phyloP scores from a whole-genome alignment of 495 filamentous ascomycete genomes.

The Mycothermus thermophilus region DNA sequence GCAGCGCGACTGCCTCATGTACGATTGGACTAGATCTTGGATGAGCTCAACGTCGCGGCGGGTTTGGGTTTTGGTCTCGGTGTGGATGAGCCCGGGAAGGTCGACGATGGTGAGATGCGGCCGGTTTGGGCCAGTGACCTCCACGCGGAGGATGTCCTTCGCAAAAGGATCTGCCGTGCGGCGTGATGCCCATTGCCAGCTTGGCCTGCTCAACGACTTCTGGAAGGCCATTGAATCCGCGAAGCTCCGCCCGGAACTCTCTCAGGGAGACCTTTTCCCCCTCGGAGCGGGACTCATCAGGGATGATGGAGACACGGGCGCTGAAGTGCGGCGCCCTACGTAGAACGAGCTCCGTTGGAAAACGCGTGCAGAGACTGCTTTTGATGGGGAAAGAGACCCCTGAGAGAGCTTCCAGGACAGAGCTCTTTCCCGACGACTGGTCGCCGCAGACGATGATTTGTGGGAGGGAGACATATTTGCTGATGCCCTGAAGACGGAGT shows the following conservation, averaged over 20 bases:
- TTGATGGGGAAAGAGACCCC: constrained; percentile 53
- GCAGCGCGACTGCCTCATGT: constrained; percentile 45
- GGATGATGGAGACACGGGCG: constrained; percentile 34
- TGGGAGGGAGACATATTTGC: constrained; percentile 5
- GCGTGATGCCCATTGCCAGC: constrained; percentile 36
- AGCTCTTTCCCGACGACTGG: constrained; percentile 50
- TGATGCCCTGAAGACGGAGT: constrained; percentile 2
- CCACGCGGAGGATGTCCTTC: constrained; percentile 54
- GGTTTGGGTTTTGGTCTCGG: constrained; percentile 34
- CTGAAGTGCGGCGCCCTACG: constrained; percentile 22
- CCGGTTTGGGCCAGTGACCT: constrained; percentile 47
- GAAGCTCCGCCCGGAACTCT: constrained; percentile 15
- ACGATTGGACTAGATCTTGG: constrained; percentile 37
- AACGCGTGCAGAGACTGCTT: constrained; percentile 49
- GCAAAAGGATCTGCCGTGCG: constrained; percentile 35
- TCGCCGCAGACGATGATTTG: constrained; percentile 11
- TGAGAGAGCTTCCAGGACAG: constrained; percentile 57
- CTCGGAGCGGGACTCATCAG: constrained; percentile 16
- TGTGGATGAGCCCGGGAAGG: constrained; percentile 50
- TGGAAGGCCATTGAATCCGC: constrained; percentile 22
- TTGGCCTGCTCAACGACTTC: constrained; percentile 38
- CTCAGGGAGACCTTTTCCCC: neutral
- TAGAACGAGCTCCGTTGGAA: constrained; percentile 50
- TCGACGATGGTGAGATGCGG: constrained; percentile 59
- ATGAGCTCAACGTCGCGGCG: constrained; percentile 40